Conservation (phyloP, 2,329 filamentous ascomycete species). For the Xylariaceae sp. region DNA sequence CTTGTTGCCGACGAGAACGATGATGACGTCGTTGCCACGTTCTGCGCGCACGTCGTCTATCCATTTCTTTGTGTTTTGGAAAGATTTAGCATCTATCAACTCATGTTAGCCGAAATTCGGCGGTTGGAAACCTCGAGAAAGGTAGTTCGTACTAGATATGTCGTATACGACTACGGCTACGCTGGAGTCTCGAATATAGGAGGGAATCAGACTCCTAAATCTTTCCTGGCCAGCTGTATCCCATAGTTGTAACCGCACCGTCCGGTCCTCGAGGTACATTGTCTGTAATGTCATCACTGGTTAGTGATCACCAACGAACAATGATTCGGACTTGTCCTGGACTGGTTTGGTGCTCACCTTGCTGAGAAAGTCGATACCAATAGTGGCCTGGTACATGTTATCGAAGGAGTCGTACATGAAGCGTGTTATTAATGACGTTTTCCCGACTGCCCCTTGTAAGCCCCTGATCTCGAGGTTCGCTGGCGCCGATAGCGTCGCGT, state of each 20-base stretch:
- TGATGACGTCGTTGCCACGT: conserved; percentile 97
- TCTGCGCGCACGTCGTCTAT: conserved; percentile 97
- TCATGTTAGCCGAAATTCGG: conserved; percentile 12
- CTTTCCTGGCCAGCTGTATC: conserved; percentile 97
- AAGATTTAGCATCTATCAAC: conserved; percentile 75
- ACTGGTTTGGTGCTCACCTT: conserved; percentile 59
- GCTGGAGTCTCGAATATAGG: conserved; percentile 96
- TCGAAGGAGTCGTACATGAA: conserved; percentile 99
- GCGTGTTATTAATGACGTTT: conserved; percentile 95
- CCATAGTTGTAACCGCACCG: conserved; percentile 95
- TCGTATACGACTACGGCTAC: conserved; percentile 99
- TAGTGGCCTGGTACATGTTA: conserved; percentile 99
- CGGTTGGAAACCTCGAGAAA: not conserved
- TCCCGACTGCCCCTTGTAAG: conserved; percentile 66
- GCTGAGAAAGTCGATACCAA: conserved; percentile 98
- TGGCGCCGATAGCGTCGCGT: not conserved
- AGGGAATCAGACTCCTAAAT: conserved; percentile 94
- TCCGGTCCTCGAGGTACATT: conserved; percentile 99
- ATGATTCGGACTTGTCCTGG: conserved; percentile 1
- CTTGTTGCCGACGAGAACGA: conserved; percentile 98
- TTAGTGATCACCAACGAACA: conserved; percentile 13
- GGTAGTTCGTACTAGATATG: conserved; percentile 67
- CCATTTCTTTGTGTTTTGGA: conserved; percentile 99
- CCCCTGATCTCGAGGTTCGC: not conserved
- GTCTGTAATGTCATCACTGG: conserved; percentile 52